Conservation (phyloP, 2,329 filamentous ascomycete genomes). For the Dothidotthia symphoricarpi region DNA sequence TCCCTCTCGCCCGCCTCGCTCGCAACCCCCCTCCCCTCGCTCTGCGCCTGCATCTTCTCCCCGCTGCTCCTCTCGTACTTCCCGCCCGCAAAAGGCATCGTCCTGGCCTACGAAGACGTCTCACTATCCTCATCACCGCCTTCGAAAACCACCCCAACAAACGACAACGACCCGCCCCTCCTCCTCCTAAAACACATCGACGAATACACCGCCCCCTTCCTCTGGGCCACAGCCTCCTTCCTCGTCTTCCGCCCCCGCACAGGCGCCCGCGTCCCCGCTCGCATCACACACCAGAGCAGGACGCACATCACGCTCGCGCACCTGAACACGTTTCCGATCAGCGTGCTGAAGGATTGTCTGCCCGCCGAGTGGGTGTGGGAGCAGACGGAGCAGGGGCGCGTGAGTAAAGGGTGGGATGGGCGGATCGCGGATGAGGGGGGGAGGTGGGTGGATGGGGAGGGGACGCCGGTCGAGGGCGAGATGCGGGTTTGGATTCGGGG, state of each 20-base stretch:
- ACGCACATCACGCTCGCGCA: slow-evolving; percentile 86
- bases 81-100: slow-evolving; percentile 67
- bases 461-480: slow-evolving; percentile 53
- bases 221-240: slow-evolving; percentile 86
- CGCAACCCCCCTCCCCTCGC: slow-evolving; percentile 66
- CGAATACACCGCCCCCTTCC: slow-evolving; percentile 83
- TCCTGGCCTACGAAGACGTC: slow-evolving; percentile 71
- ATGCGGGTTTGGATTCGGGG: slow-evolving; percentile 78
- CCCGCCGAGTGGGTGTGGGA: slow-evolving; percentile 77
- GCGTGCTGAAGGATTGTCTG: slow-evolving; percentile 73
- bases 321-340: slow-evolving; percentile 89
- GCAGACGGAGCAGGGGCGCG: slow-evolving; percentile 20
- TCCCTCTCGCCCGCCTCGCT: slow-evolving; percentile 71
- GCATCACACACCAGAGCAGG: slow-evolving; percentile 81
- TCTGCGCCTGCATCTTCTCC: slow-evolving; percentile 71
- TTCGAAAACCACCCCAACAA: slow-evolving; percentile 8
- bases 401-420: slow-evolving; percentile 28
- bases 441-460: slow-evolving; percentile 72
- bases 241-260: slow-evolving; percentile 75
- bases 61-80: slow-evolving; percentile 77
- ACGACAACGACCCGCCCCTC: slow-evolving; percentile 3
- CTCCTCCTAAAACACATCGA: slow-evolving; percentile 31
- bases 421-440: slow-evolving; percentile 53
- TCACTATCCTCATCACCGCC: slow-evolving; percentile 62
- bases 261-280: slow-evolving; percentile 74